These are phyloP conservation scores for Suillus discolor DNA, from an alignment of 768 basidiomycete species.

Conservation along the genomic window DNA sequence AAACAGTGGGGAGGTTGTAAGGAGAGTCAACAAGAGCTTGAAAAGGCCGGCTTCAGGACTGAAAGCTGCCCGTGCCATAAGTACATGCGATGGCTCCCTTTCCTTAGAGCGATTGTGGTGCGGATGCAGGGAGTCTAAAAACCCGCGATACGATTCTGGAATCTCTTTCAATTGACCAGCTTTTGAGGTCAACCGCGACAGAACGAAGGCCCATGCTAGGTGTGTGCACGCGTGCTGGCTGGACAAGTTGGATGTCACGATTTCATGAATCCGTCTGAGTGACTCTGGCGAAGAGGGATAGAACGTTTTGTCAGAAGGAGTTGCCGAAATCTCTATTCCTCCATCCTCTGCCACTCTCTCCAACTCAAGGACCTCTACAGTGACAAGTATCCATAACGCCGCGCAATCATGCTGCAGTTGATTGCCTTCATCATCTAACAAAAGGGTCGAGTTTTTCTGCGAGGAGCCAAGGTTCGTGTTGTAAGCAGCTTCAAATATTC, in stretches of 20 bases:
- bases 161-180: constrained; percentile 51
- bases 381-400: constrained; percentile 77
- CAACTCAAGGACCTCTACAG: constrained; percentile 73
- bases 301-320: constrained; percentile 49
- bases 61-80: constrained; percentile 65
- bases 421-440: constrained; percentile 60
- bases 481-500: constrained; percentile 61
- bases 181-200: constrained; percentile 59
- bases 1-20: constrained; percentile 75
- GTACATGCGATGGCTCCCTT: constrained; percentile 52
- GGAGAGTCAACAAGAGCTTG: constrained; percentile 52
- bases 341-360: constrained; percentile 63
- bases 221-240: constrained; percentile 73
- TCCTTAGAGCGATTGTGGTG: constrained; percentile 51
- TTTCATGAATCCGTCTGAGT: constrained; percentile 66
- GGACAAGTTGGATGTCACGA: constrained; percentile 59
- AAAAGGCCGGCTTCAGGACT: constrained; percentile 63
- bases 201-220: constrained; percentile 83
- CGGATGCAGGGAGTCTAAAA: constrained; percentile 56
- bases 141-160: constrained; percentile 53
- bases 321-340: constrained; percentile 51
- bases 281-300: constrained; percentile 65
- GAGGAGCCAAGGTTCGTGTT: constrained; percentile 42
- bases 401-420: constrained; percentile 69
- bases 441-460: constrained; percentile 55